These are phyloP conservation scores for Wickerhamiella sergipiensis DNA, from an alignment of 805 yeast genomes.

Conservation along the genomic window DNA sequence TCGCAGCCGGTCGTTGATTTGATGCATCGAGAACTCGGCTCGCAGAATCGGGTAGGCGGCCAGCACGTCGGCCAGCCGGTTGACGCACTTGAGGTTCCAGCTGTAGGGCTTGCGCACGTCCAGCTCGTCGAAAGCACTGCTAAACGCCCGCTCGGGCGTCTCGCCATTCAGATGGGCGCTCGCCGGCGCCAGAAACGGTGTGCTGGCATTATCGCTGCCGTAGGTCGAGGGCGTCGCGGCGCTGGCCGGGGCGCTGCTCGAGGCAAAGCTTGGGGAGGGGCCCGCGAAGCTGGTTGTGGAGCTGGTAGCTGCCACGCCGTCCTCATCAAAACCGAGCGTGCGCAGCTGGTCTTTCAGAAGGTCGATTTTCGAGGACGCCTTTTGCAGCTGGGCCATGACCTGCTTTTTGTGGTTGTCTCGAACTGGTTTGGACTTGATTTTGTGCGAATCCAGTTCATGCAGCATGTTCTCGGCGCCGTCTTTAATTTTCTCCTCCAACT, in stretches of 20 bases:
- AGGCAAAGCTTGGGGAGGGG: not conserved
- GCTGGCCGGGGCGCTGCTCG: constrained; percentile 10
- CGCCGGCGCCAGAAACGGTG: not conserved
- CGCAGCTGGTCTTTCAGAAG: constrained; percentile 16
- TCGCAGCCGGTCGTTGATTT: constrained; percentile 35
- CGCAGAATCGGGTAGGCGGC: constrained; percentile 9
- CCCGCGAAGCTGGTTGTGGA: not conserved
- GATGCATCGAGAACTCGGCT: constrained; percentile 16
- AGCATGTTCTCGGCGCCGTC: constrained; percentile 28
- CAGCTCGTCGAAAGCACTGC: constrained; percentile 8
- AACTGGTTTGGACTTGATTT: not conserved
- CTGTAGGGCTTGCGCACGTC: constrained; percentile 6
- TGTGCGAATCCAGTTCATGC: constrained; percentile 17
- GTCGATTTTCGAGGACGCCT: constrained; percentile 12
- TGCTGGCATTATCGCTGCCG: not conserved
- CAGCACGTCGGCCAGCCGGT: constrained; percentile 9
- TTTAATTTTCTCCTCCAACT: constrained; percentile 25
- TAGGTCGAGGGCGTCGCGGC: not conserved
- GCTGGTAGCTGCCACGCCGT: constrained; percentile 33
- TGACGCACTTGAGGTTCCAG: constrained; percentile 5
- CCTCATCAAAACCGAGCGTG: constrained; percentile 35
- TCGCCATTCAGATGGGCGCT: not conserved
- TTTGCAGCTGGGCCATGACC: constrained; percentile 13
- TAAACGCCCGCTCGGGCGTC: not conserved
- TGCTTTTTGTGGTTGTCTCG: constrained; percentile 6